Evolutionary conservation across 345 rosid species (phyloP).

Genomic region (Cardamine chenopodiifolia): DNA sequence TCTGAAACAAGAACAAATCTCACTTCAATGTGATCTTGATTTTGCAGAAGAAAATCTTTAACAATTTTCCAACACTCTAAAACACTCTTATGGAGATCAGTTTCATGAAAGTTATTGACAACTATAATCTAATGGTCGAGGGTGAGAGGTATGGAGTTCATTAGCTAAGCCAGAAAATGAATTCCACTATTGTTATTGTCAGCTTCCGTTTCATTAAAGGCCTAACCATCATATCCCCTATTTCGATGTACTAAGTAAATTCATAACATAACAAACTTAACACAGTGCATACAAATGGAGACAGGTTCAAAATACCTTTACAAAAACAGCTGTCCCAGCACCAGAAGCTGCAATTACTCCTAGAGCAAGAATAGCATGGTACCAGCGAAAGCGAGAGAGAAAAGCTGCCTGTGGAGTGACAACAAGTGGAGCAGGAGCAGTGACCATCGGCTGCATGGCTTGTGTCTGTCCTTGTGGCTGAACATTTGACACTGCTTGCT

Average conservation of each 20-base stretch:
- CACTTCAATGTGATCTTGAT: no score
- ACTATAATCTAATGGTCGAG: not conserved
- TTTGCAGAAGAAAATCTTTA: no score
- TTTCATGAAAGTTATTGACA: not conserved
- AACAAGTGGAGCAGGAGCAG: conserved; percentile 59
- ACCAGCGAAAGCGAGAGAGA: conserved; percentile 66
- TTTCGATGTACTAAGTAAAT: not conserved
- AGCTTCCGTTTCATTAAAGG: not conserved
- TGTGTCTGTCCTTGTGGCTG: conserved; percentile 61
- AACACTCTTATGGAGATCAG: not conserved
- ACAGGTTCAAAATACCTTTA: conserved; percentile 56
- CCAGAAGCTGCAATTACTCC: conserved; percentile 85
- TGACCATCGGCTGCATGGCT: conserved; percentile 51
- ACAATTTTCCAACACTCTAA: conserved; percentile 4
- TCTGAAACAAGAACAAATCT: conserved; percentile 62
- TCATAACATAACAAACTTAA: not conserved
- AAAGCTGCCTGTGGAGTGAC: conserved; percentile 46
- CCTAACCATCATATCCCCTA: not conserved
- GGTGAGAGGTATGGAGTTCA: not conserved
- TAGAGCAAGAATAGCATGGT: conserved; percentile 75
- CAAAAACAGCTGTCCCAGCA: conserved; percentile 76
- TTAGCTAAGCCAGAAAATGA: conserved; percentile 14
- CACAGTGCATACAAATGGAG: conserved; percentile 2
- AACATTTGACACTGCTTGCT: conserved; percentile 54
- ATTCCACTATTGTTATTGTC: not conserved